A percentile compares a stretch with the other conserved stretches of the same genome.
Conservation (phyloP, 2,329 filamentous ascomycete genomes). For the Xylaria polymorpha region DNA sequence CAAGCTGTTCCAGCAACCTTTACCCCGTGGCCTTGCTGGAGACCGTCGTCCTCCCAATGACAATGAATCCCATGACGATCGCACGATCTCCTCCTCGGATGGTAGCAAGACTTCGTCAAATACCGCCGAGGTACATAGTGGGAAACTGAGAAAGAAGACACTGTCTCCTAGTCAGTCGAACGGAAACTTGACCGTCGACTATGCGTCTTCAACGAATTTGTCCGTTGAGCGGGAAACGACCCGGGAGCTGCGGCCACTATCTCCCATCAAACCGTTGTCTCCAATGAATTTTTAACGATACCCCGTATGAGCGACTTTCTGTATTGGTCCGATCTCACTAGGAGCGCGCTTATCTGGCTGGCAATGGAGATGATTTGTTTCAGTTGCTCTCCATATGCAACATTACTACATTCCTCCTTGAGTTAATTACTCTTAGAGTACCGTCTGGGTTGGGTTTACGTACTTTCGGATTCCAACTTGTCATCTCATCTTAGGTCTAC, state of each 20-base stretch:
- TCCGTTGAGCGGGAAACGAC: conserved; percentile 57
- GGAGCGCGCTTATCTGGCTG: conserved; percentile 18
- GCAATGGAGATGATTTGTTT: background rate
- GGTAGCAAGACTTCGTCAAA: conserved; percentile 66
- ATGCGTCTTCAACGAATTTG: conserved; percentile 59
- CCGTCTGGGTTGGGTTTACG: background rate
- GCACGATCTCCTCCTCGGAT: conserved; percentile 72
- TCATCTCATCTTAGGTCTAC: background rate
- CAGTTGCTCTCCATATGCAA: background rate
- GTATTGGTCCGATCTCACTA: conserved; percentile 31
- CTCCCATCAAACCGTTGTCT: conserved; percentile 74
- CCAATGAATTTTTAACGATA: conserved; percentile 64
- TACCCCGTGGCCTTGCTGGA: conserved; percentile 60
- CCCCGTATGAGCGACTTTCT: conserved; percentile 37
- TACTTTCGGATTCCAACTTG: background rate
- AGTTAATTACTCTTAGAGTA: background rate
- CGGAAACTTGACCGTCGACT: conserved; percentile 57
- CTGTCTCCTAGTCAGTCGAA: conserved; percentile 56
- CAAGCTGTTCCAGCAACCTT: conserved; percentile 66
- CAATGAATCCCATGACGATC: conserved; percentile 59
- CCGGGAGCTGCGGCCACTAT: conserved; percentile 66
- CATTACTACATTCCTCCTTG: background rate
- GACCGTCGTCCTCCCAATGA: conserved; percentile 40
- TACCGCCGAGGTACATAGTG: conserved; percentile 47
- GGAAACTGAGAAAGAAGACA: conserved; percentile 59